Evolutionary conservation across 2,329 filamentous ascomycete species (phyloP).

Genomic region (Periconia sp.): DNA sequence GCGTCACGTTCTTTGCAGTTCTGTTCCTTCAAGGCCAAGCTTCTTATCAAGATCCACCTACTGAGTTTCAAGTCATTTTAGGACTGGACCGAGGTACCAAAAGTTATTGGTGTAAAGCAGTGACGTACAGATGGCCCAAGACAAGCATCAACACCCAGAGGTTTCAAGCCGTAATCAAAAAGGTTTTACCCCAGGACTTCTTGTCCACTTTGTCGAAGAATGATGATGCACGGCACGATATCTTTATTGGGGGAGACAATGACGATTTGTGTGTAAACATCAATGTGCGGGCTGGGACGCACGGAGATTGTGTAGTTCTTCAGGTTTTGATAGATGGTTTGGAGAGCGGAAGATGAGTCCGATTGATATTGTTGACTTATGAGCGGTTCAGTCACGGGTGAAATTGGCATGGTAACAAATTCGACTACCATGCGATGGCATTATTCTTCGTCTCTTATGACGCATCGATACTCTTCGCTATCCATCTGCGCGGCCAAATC

Average conservation of each 20-base stretch:
- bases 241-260: constrained; percentile 18
- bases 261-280: constrained; percentile 20
- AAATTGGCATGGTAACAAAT: too few species aligned
- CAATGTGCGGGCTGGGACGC: constrained; percentile 19
- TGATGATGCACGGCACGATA: constrained; percentile 19
- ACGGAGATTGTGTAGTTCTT: constrained; percentile 21
- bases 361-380: too few species aligned
- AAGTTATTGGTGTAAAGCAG: constrained; percentile 27
- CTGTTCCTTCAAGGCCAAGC: constrained; percentile 20
- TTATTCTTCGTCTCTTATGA: background rate
- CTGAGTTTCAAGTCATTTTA: constrained; percentile 22
- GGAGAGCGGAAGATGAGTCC: constrained; percentile 13
- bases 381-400: too few species aligned
- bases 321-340: constrained; percentile 26
- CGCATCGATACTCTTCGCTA: background rate
- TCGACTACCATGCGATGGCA: too few species aligned
- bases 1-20: constrained; percentile 14
- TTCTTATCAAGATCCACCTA: constrained; percentile 15
- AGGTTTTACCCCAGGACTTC: constrained; percentile 15
- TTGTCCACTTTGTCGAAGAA: constrained; percentile 4
- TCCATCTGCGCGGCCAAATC: background rate
- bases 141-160: constrained; percentile 4
- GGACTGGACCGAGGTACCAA: constrained; percentile 21
- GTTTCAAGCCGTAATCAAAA: constrained; percentile 18
- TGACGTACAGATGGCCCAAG: constrained; percentile 12